A percentile compares a stretch with the other conserved stretches of the same genome.
These are phyloP conservation scores for Lithospermum erythrorhizon DNA, from an alignment of 257 asterid genomes.

Conservation along the genomic window DNA sequence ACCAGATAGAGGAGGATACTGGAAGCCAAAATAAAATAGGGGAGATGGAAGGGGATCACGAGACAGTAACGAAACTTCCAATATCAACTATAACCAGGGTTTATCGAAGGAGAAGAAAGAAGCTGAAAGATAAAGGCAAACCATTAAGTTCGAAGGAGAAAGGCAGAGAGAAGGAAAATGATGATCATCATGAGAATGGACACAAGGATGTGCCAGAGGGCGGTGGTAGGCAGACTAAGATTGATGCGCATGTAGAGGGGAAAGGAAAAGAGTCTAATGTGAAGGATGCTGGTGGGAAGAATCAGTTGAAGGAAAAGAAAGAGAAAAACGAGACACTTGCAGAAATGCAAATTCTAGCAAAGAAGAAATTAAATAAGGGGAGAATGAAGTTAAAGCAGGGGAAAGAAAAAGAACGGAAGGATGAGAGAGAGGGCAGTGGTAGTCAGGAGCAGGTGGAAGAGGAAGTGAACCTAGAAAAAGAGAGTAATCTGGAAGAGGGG, in stretches of 20 bases:
- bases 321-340: constrained; percentile 38
- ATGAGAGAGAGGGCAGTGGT: background rate
- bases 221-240: constrained; percentile 3
- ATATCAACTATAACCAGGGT: background rate
- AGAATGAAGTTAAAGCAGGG: constrained; percentile 11
- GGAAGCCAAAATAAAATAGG: constrained; percentile 6
- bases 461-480: constrained; percentile 12
- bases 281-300: constrained; percentile 8
- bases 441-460: background rate
- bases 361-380: constrained; percentile 28
- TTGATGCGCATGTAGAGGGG: constrained; percentile 2
- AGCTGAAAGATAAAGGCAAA: constrained; percentile 1
- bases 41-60: constrained; percentile 11
- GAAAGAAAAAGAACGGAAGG: constrained; percentile 12
- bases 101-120: constrained; percentile 7
- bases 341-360: constrained; percentile 52
- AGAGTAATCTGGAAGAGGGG: constrained; percentile 6
- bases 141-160: background rate
- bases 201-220: constrained; percentile 4
- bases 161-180: background rate
- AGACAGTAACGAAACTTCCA: background rate
- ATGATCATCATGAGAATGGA: background rate
- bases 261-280: constrained; percentile 8
- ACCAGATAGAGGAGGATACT: constrained; percentile 7
- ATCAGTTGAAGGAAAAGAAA: background rate